Evolutionary conservation across 305 asterid genomes (phyloP).

Genomic region (Petunia hybrid): DNA sequence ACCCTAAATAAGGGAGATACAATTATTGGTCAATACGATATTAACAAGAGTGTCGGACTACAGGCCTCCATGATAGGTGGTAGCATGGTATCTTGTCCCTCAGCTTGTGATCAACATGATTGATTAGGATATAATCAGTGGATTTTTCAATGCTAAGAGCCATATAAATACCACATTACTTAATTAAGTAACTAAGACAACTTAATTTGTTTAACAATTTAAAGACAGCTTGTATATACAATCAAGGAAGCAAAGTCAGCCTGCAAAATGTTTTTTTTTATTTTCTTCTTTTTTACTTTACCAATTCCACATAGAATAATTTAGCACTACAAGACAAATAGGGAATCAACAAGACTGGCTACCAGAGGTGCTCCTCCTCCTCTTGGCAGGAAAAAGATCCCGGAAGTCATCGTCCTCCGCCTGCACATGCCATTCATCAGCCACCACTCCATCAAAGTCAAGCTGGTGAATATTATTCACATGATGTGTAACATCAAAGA

Average conservation of each 20-base stretch:
- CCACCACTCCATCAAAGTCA: constrained; percentile 56
- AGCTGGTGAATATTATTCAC: constrained; percentile 43
- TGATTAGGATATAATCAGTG: constrained; percentile 20
- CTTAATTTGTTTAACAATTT: background rate
- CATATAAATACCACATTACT: background rate
- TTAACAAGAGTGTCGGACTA: constrained; percentile 26
- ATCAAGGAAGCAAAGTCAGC: constrained; percentile 42
- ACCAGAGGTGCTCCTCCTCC: constrained; percentile 67
- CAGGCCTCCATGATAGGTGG: constrained; percentile 15
- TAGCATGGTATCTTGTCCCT: constrained; percentile 24
- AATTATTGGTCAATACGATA: constrained; percentile 12
- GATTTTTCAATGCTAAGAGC: background rate
- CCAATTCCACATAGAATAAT: constrained; percentile 36
- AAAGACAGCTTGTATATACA: constrained; percentile 49
- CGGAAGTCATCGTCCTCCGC: constrained; percentile 47
- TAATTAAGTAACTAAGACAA: constrained; percentile 26
- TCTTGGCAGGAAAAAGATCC: constrained; percentile 64
- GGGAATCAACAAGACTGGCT: constrained; percentile 59
- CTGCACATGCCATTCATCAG: constrained; percentile 57
- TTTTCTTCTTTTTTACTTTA: background rate
- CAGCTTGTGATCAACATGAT: constrained; percentile 24
- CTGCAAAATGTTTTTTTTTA: constrained; percentile 22
- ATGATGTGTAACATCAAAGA: constrained; percentile 52
- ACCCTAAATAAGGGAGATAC: background rate
- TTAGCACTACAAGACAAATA: constrained; percentile 51